phyloP scores from a whole-genome alignment of 2,329 filamentous ascomycete genomes.

The Nemania diffusa region DNA sequence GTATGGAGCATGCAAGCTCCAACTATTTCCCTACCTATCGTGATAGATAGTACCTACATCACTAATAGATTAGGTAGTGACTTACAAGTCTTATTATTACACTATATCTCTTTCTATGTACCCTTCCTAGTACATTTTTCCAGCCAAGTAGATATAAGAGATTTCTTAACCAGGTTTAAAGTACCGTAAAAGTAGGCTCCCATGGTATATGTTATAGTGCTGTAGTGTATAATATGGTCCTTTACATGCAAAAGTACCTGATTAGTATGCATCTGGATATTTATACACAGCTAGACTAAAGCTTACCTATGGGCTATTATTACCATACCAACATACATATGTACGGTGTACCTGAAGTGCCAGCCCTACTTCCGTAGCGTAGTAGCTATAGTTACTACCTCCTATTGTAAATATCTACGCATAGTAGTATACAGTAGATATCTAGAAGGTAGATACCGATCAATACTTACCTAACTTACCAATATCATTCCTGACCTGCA shows the following conservation, averaged over 20 bases:
- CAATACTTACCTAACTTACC: too few relatives aligned
- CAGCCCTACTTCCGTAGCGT: too few relatives aligned
- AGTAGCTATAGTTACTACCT: too few relatives aligned
- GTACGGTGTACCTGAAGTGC: not conserved
- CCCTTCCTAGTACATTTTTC: not conserved
- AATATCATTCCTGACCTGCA: too few relatives aligned
- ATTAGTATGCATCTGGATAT: not conserved
- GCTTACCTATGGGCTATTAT: too few relatives aligned
- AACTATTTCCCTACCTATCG: not conserved
- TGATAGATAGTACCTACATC: not conserved
- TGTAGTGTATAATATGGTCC: not conserved
- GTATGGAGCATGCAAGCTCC: not conserved
- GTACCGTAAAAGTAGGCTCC: not conserved
- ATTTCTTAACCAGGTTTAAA: not conserved
- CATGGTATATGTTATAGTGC: not conserved
- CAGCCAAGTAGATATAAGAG: not conserved
- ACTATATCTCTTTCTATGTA: not conserved
- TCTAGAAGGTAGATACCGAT: too few relatives aligned
- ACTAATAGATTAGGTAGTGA: not conserved
- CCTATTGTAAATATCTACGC: too few relatives aligned
- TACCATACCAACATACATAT: not conserved
- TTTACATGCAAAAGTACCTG: not conserved
- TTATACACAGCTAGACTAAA: too few relatives aligned
- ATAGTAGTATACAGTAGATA: too few relatives aligned
- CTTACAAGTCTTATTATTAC: not conserved